Percentiles rank a stretch among this genome's conserved stretches.
These are phyloP conservation scores for Chaetomiaceae sp. DNA, from an alignment of 2,329 filamentous ascomycete genomes.

Conservation along the genomic window DNA sequence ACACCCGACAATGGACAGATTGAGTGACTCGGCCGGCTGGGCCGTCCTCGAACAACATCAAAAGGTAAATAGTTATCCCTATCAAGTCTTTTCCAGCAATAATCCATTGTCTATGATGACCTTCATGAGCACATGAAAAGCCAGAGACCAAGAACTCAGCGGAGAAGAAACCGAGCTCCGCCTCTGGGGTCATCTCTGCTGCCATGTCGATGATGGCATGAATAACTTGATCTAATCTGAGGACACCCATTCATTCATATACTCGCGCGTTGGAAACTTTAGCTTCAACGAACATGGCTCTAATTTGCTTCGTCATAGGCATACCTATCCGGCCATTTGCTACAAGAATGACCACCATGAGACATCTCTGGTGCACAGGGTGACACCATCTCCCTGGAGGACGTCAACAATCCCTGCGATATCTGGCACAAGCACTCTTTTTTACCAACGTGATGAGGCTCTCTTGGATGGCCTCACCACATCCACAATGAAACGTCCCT, in stretches of 20 bases:
- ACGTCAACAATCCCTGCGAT: constrained; percentile 56
- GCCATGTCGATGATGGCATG: constrained; percentile 39
- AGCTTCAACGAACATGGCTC: constrained; percentile 26
- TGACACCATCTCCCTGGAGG: too few species aligned
- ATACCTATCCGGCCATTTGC: constrained; percentile 29
- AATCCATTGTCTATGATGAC: constrained; percentile 24
- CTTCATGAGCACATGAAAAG: constrained; percentile 21
- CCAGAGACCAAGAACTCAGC: constrained; percentile 36
- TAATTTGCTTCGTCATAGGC: constrained; percentile 38
- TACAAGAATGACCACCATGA: too few species aligned
- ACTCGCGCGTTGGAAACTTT: not conserved
- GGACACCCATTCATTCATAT: constrained; percentile 22
- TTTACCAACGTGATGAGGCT: constrained; percentile 63
- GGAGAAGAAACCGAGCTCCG: constrained; percentile 47
- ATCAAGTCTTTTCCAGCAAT: too few species aligned
- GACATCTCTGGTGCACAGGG: too few species aligned
- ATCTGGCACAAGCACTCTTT: constrained; percentile 76
- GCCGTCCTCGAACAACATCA: too few species aligned
- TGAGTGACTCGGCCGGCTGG: too few species aligned
- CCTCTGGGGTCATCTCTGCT: constrained; percentile 46
- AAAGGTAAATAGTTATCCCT: too few species aligned
- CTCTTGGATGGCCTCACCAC: constrained; percentile 59
- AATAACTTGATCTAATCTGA: constrained; percentile 66
- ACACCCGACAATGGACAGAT: too few species aligned
- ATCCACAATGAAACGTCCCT: constrained; percentile 60